Evolutionary conservation across 208 protist genomes (phyloP), one percentile per base, ranked within the genome.

Genomic region (Trypanosoma avium): DNA sequence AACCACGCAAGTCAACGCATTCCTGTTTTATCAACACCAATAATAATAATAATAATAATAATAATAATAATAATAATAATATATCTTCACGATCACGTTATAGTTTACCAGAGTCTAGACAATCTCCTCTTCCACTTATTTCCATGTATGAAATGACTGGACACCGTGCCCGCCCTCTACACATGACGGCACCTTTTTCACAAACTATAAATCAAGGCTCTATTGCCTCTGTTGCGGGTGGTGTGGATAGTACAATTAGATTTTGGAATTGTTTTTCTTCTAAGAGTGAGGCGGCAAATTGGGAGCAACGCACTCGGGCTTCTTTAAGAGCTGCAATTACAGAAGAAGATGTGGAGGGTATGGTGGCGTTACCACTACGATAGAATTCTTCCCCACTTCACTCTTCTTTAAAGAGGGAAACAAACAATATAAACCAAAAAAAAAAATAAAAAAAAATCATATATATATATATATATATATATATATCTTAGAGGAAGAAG

Each of bases 221-320:
- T 48, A 73, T 86, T 55, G 84, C 84, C 27, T 93, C 87, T 26
- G 56, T 81, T 27, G 81, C 87, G 0, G 83, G 79, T 19, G 88
- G 82, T 13, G 77, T 70, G 5, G 88, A 91, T 61, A 72, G 72
- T 68, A 90, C 82, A 17, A 81, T 94, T 43, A 76, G 88, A 8
- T 90, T 94, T 63, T 94, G 88, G 88, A 72, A 72, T 15, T 73
- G 84, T 42, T 94, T 94, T 40, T 56, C 32, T 29, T 52, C 73
- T 74, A 42, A 48, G 65, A 45, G 32, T 29, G 50, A 75, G 53
- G n/a, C 54, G 57, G 56, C 53, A 1, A 72, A 81, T 52, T 77
- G 70, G 70, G 68, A 76, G 59, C 66, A 77, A 30, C 73, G 81
- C 4, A 61, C 59, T 19, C 68, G 65, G 48, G 69, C 75, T 6